These are phyloP conservation scores for Hypoxylon sp. DNA, from an alignment of 2,329 filamentous ascomycete genomes.

Conservation along the genomic window DNA sequence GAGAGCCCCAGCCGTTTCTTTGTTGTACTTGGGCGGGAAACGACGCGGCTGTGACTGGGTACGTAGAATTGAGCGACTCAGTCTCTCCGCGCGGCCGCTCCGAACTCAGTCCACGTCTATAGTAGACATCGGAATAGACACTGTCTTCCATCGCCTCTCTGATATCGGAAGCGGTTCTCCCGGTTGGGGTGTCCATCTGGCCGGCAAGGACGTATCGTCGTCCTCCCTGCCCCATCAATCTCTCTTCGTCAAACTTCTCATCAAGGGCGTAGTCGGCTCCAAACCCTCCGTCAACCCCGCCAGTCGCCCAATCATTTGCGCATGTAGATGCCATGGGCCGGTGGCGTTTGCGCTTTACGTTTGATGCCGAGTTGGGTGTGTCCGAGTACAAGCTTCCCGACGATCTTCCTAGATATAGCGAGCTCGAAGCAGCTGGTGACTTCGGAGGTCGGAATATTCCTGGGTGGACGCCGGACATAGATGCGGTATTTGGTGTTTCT, in stretches of 20 bases:
- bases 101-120: constrained; percentile 60
- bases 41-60: constrained; percentile 37
- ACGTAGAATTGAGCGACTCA: constrained; percentile 46
- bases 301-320: constrained; percentile 43
- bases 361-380: constrained; percentile 42
- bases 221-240: constrained; percentile 29
- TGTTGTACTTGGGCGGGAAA: constrained; percentile 34
- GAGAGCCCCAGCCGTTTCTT: constrained; percentile 60
- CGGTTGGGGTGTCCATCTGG: constrained; percentile 59
- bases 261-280: constrained; percentile 43
- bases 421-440: constrained; percentile 51
- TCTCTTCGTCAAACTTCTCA: constrained; percentile 33
- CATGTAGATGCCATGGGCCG: constrained; percentile 47
- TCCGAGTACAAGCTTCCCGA: constrained; percentile 52
- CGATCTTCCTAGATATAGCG: constrained; percentile 51
- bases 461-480: constrained; percentile 50
- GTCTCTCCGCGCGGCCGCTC: constrained; percentile 51
- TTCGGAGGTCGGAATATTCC: constrained; percentile 57
- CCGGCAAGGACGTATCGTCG: constrained; percentile 60
- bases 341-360: constrained; percentile 59
- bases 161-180: constrained; percentile 41
- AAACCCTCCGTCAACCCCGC: constrained; percentile 35
- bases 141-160: constrained; percentile 58
- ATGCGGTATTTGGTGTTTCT: constrained; percentile 40
- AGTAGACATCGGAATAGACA: constrained; percentile 64